Percentiles rank a stretch among this genome's conserved stretches.
phyloP scores from a whole-genome alignment of 805 yeast species.

The Hanseniaspora valbyensis region DNA sequence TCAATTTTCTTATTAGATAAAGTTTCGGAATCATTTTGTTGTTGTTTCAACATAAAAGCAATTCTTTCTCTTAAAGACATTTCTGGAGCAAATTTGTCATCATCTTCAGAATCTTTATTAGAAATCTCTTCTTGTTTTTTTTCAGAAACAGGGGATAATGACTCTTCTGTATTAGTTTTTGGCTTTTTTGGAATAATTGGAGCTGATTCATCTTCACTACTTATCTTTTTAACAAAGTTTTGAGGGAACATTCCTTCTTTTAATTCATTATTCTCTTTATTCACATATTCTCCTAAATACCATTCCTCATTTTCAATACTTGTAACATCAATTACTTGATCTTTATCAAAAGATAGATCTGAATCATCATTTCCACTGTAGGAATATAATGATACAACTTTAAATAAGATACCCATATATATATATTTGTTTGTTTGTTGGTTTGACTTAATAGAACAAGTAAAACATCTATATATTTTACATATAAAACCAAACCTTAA shows the following conservation, averaged over 20 bases:
- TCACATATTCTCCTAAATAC: conserved; percentile 59
- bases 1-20: no score
- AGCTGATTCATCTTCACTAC: background rate
- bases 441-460: background rate
- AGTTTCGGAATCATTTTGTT: conserved; percentile 61
- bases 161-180: no score
- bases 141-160: no score
- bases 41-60: conserved; percentile 62
- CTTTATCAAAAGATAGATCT: conserved; percentile 46
- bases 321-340: conserved; percentile 63
- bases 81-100: conserved; percentile 42
- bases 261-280: conserved; percentile 30
- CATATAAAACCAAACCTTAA: no score
- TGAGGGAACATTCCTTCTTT: conserved; percentile 76
- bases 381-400: background rate
- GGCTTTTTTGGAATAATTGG: conserved; percentile 4
- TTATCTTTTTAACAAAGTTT: conserved; percentile 50
- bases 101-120: no score
- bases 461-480: no score
- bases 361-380: background rate
- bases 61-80: conserved; percentile 80
- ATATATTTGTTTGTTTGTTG: no score
- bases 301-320: conserved; percentile 85
- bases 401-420: background rate
- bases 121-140: conserved; percentile 35